Evolutionary conservation across 1,284 basidiomycete species (phyloP).

Genomic region (Agroathelia rolfsii): DNA sequence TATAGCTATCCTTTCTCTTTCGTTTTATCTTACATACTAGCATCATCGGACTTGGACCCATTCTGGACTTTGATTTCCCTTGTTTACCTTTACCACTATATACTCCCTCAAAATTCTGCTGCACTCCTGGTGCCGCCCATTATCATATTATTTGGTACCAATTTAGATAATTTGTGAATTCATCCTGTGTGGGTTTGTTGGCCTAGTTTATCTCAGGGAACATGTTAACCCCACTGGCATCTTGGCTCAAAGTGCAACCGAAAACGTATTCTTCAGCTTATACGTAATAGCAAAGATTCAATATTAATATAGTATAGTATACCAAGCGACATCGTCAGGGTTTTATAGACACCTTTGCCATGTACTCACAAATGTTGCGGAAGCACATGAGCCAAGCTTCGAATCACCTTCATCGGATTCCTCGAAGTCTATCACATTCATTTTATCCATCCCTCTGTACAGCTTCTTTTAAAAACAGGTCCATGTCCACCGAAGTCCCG

Average conservation of each 20-base stretch:
- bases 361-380: too few species aligned
- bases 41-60: slow-evolving; percentile 11
- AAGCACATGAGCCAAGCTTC: neutral
- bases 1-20: slow-evolving; percentile 3
- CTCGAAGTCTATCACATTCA: slow-evolving; percentile 5
- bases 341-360: too few species aligned
- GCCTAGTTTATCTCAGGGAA: too few species aligned
- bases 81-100: slow-evolving; percentile 7
- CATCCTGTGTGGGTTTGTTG: too few species aligned
- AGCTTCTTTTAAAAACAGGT: slow-evolving; percentile 5
- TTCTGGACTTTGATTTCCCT: slow-evolving; percentile 9
- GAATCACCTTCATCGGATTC: slow-evolving; percentile 3
- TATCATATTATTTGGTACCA: slow-evolving; percentile 13
- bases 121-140: slow-evolving; percentile 19
- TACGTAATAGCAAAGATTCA: slow-evolving; percentile 8
- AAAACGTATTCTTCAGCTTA: slow-evolving; percentile 12
- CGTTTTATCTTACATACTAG: slow-evolving; percentile 6
- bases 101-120: too few species aligned
- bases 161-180: neutral
- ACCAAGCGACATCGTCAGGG: too few species aligned
- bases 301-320: slow-evolving; percentile 3
- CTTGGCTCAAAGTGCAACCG: too few species aligned
- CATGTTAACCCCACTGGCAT: too few species aligned
- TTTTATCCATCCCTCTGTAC: slow-evolving; percentile 8
- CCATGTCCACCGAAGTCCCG: slow-evolving; percentile 25